A percentile compares a stretch with the other conserved stretches of the same genome.
Evolutionary conservation across 768 basidiomycete species (phyloP).

Genomic region (Rhodotorula graminis): DNA sequence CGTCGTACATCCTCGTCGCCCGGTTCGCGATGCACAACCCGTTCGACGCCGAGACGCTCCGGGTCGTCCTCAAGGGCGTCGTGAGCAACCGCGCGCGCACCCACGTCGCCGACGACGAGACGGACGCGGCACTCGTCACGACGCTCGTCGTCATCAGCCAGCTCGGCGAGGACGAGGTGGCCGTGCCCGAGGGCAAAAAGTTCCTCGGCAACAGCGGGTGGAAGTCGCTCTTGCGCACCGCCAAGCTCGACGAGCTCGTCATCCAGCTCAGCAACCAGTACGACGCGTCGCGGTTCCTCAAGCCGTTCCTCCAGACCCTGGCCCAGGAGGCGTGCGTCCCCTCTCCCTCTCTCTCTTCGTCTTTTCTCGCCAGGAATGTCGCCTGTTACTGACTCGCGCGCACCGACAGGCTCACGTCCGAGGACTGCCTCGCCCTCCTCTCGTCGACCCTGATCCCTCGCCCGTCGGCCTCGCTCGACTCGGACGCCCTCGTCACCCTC

Average conservation of each 20-base stretch:
- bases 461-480: constrained; percentile 11
- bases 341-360: neutral
- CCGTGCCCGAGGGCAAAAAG: constrained; percentile 57
- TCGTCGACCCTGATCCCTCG: constrained; percentile 22
- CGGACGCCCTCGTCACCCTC: constrained; percentile 20
- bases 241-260: constrained; percentile 53
- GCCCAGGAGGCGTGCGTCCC: constrained; percentile 23
- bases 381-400: neutral
- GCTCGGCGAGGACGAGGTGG: constrained; percentile 32
- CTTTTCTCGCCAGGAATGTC: too few relatives aligned
- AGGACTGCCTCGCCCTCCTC: constrained; percentile 20
- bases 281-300: constrained; percentile 58
- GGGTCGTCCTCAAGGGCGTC: constrained; percentile 58
- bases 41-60: constrained; percentile 59
- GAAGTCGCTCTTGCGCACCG: constrained; percentile 44
- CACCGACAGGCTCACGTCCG: constrained; percentile 2
- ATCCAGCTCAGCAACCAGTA: constrained; percentile 52
- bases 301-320: constrained; percentile 39
- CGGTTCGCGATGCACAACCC: constrained; percentile 64
- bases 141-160: constrained; percentile 60
- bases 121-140: constrained; percentile 53
- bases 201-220: constrained; percentile 52
- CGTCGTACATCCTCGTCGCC: constrained; percentile 64
- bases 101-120: constrained; percentile 31
- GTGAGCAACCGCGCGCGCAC: constrained; percentile 49